A percentile compares a stretch with the other conserved stretches of the same genome.
phyloP scores from a whole-genome alignment of 2,329 filamentous ascomycete genomes.

The Penicillium sp. region DNA sequence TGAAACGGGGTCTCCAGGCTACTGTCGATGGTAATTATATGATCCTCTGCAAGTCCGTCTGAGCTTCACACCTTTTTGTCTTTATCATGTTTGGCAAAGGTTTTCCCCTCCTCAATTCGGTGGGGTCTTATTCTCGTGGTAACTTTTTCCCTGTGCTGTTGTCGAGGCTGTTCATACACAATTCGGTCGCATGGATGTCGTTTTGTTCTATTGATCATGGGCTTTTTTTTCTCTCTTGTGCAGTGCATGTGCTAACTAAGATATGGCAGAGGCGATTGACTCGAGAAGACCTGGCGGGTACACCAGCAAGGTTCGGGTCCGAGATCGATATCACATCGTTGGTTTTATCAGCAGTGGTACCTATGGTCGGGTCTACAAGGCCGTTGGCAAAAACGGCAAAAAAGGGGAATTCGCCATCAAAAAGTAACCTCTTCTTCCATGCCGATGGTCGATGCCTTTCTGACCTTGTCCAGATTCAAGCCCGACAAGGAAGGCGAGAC shows the following conservation, averaged over 20 bases:
- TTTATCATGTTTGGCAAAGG: slow-evolving; percentile 43
- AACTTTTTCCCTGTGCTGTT: slow-evolving; percentile 28
- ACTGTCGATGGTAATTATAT: slow-evolving; percentile 48
- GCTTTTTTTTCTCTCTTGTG: not conserved
- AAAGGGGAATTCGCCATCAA: slow-evolving; percentile 94
- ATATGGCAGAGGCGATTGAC: slow-evolving; percentile 38
- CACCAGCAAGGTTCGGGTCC: slow-evolving; percentile 77
- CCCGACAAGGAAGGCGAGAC: slow-evolving; percentile 97
- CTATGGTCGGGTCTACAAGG: slow-evolving; percentile 98
- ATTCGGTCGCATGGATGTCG: slow-evolving; percentile 17
- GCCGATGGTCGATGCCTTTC: slow-evolving; percentile 1
- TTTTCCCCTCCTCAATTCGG: slow-evolving; percentile 41
- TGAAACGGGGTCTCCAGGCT: slow-evolving; percentile 47
- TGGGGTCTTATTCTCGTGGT: slow-evolving; percentile 45
- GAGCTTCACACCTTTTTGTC: slow-evolving; percentile 9
- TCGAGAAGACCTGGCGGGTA: slow-evolving; percentile 51
- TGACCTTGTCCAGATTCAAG: slow-evolving; percentile 65
- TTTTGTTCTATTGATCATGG: slow-evolving; percentile 16
- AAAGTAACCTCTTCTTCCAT: slow-evolving; percentile 60
- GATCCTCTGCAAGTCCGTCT: slow-evolving; percentile 14
- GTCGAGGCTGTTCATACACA: slow-evolving; percentile 8
- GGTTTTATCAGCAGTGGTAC: slow-evolving; percentile 98
- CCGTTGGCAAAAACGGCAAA: slow-evolving; percentile 71
- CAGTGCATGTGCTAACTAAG: slow-evolving; percentile 25
- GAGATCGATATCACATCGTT: slow-evolving; percentile 92